Percentiles rank a stretch among this genome's conserved stretches.
Conservation (phyloP, 148 eudicot species). For the Fagopyrum homotropicum region DNA sequence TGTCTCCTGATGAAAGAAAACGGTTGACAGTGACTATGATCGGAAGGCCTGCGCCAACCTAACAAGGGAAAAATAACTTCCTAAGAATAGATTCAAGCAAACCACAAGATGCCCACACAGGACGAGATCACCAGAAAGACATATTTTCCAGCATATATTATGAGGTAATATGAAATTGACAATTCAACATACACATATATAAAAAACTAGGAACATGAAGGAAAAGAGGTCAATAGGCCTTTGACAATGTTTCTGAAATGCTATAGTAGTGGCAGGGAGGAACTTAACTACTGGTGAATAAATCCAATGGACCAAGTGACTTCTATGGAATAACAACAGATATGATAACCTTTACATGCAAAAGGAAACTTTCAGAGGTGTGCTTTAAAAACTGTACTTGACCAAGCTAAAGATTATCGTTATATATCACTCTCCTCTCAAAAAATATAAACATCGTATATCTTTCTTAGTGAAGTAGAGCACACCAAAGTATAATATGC, state of each 20-base stretch:
- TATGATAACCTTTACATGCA: not conserved
- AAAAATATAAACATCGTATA: not conserved
- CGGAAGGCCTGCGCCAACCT: conserved; percentile 99
- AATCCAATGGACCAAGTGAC: not conserved
- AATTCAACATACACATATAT: not conserved
- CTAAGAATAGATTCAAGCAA: not conserved
- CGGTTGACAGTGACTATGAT: conserved; percentile 76
- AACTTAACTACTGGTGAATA: not conserved
- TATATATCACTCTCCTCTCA: not conserved
- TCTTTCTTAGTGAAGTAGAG: not conserved
- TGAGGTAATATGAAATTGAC: not conserved
- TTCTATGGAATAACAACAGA: not conserved
- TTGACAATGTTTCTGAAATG: not conserved
- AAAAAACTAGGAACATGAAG: not conserved
- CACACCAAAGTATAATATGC: not conserved
- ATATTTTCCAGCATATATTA: not conserved
- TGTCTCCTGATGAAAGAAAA: conserved; percentile 81
- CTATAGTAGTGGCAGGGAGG: not conserved
- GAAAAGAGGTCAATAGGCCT: not conserved
- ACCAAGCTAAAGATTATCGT: not conserved
- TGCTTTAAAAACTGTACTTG: conserved; percentile 3
- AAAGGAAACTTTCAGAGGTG: not conserved
- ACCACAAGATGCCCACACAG: not conserved
- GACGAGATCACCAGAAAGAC: not conserved
- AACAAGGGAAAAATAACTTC: conserved; percentile 19